phyloP scores from a whole-genome alignment of 768 basidiomycete species.

The Lactarius akahatsu region DNA sequence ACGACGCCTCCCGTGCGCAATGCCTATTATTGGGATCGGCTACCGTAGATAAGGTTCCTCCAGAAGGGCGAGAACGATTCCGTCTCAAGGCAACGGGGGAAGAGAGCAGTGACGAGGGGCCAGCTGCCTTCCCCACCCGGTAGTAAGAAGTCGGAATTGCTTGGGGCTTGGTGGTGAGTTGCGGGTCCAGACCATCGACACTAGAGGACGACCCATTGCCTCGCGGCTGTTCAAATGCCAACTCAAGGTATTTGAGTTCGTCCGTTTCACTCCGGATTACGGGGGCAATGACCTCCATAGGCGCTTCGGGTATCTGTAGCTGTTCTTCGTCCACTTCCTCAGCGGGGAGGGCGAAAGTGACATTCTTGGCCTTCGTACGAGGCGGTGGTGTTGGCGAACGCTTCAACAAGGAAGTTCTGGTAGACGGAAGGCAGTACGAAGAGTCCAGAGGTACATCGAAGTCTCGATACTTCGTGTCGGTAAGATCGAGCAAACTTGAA shows the following conservation, averaged over 20 bases:
- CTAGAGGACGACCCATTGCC: not conserved
- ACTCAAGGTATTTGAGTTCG: not conserved
- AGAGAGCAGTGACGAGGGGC: not conserved
- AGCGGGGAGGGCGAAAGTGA: constrained; percentile 21
- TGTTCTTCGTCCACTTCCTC: constrained; percentile 3
- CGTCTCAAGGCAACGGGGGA: not conserved
- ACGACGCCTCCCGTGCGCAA: not conserved
- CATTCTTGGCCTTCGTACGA: constrained; percentile 20
- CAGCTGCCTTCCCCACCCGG: not conserved
- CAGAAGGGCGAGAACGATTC: not conserved
- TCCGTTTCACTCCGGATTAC: not conserved
- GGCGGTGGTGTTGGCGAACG: constrained; percentile 20
- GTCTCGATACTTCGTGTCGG: constrained; percentile 19
- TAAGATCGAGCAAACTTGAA: constrained; percentile 12
- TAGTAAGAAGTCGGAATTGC: not conserved
- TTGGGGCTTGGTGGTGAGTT: not conserved
- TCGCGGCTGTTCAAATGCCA: not conserved
- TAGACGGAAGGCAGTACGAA: constrained; percentile 20
- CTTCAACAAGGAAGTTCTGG: not conserved
- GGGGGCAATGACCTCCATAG: not conserved
- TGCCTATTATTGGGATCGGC: not conserved
- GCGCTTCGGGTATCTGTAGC: not conserved
- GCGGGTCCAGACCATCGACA: not conserved
- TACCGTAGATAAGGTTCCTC: not conserved
- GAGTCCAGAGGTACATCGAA: constrained; percentile 24